Percentiles rank a stretch among this genome's conserved stretches.
These are phyloP conservation scores for Colletotrichum sp. DNA, from an alignment of 2,329 filamentous ascomycete species.

Conservation along the genomic window DNA sequence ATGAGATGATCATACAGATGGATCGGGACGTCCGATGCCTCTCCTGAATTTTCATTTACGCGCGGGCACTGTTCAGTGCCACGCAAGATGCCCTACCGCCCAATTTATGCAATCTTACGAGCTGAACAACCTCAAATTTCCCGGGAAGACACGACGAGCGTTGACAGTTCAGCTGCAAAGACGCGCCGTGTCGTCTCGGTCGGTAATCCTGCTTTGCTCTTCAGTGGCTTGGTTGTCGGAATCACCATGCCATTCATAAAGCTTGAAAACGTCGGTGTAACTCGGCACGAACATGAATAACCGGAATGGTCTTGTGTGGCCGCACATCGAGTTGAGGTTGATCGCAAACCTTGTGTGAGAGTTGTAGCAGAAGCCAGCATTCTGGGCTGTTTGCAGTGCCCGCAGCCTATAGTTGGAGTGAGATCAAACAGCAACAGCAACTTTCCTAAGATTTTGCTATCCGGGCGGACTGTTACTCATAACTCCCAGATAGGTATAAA, in stretches of 20 bases:
- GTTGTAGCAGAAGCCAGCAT: neutral
- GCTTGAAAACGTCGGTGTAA: accelerated
- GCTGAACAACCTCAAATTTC: neutral
- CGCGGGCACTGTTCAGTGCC: accelerated
- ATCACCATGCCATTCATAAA: accelerated
- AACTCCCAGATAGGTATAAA: accelerated
- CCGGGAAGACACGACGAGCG: neutral
- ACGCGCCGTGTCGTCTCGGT: accelerated
- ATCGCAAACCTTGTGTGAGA: neutral
- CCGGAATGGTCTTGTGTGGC: neutral
- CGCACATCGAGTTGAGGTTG: neutral
- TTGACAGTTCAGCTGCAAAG: accelerated
- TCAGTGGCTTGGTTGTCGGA: neutral
- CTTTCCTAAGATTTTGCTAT: neutral
- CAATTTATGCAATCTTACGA: neutral
- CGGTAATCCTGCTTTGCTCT: neutral
- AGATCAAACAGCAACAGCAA: neutral
- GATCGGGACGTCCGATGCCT: neutral
- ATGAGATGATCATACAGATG: neutral
- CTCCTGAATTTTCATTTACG: neutral
- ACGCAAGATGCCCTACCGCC: neutral
- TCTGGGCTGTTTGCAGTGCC: neutral
- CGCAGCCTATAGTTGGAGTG: neutral
- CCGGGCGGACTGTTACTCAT: too few relatives aligned
- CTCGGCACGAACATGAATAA: neutral